phyloP scores from a whole-genome alignment of 768 basidiomycete genomes.

The Russula virescens region DNA sequence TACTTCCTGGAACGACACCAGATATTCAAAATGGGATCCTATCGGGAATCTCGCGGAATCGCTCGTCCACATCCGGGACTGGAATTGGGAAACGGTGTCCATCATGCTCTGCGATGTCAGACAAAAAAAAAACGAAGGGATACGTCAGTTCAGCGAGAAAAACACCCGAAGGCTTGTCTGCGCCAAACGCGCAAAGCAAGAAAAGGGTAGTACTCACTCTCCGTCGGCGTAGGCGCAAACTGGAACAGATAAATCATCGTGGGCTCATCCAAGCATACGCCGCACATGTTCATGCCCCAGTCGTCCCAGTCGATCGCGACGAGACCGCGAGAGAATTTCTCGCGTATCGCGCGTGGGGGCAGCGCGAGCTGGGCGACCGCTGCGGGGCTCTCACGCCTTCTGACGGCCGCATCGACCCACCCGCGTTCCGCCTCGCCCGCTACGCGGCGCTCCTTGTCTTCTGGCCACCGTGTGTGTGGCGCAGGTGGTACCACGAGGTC shows the following conservation, averaged over 20 bases:
- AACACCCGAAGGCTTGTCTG: background rate
- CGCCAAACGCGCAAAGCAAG: background rate
- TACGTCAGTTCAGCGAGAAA: background rate
- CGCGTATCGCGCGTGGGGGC: slow-evolving; percentile 11
- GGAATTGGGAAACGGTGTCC: slow-evolving; percentile 23
- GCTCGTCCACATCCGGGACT: slow-evolving; percentile 19
- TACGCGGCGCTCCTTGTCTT: slow-evolving; percentile 17
- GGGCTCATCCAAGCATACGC: slow-evolving; percentile 17
- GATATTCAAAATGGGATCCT: slow-evolving; percentile 1
- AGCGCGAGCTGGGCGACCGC: slow-evolving; percentile 20
- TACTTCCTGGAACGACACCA: background rate
- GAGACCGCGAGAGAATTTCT: slow-evolving; percentile 14
- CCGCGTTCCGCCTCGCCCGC: slow-evolving; percentile 23
- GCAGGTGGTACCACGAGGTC: slow-evolving; percentile 14
- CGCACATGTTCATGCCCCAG: slow-evolving; percentile 20
- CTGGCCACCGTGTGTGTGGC: slow-evolving; percentile 17
- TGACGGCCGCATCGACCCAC: slow-evolving; percentile 18
- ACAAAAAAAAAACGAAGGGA: background rate
- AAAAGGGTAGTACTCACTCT: slow-evolving; percentile 12
- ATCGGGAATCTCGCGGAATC: slow-evolving; percentile 16
- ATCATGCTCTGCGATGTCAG: slow-evolving; percentile 9
- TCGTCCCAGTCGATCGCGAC: slow-evolving; percentile 22
- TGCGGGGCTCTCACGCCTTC: slow-evolving; percentile 12
- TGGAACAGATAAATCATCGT: slow-evolving; percentile 20
- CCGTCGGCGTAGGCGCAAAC: slow-evolving; percentile 21